A percentile compares a stretch with the other conserved stretches of the same genome.
These are phyloP conservation scores for Candida lessepsii DNA, from an alignment of 805 yeast genomes.

Conservation along the genomic window DNA sequence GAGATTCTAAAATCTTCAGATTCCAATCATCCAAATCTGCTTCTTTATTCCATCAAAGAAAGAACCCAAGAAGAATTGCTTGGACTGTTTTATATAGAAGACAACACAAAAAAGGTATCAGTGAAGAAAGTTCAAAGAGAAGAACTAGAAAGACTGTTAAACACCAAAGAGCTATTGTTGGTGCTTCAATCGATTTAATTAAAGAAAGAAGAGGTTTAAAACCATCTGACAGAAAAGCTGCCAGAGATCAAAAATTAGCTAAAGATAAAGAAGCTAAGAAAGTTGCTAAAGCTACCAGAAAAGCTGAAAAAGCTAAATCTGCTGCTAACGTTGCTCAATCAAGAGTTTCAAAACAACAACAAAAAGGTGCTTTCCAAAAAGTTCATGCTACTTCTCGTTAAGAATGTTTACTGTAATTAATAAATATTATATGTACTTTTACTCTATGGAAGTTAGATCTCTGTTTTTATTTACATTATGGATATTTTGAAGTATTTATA, in stretches of 20 bases:
- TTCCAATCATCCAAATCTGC: slow-evolving; percentile 97
- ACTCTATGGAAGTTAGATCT: not conserved
- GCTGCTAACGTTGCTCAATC: slow-evolving; percentile 67
- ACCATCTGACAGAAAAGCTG: slow-evolving; percentile 98
- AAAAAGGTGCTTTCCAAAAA: slow-evolving; percentile 97
- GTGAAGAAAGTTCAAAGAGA: slow-evolving; percentile 98
- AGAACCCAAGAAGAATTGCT: slow-evolving; percentile 99
- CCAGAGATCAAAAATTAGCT: slow-evolving; percentile 86
- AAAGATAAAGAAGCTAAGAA: slow-evolving; percentile 87
- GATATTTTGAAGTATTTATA: no score
- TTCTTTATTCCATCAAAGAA: slow-evolving; percentile 98
- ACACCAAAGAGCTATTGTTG: slow-evolving; percentile 98
- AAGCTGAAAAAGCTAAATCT: slow-evolving; percentile 84
- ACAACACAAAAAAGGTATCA: slow-evolving; percentile 99
- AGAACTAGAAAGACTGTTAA: slow-evolving; percentile 96
- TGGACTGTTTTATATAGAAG: slow-evolving; percentile 99
- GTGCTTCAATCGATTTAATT: slow-evolving; percentile 98
- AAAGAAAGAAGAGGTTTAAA: slow-evolving; percentile 95
- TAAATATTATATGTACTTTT: slow-evolving; percentile 12
- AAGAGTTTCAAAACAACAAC: slow-evolving; percentile 90
- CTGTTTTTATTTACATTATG: no score
- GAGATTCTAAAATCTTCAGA: slow-evolving; percentile 99
- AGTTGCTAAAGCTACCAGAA: slow-evolving; percentile 91
- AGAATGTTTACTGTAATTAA: slow-evolving; percentile 23
- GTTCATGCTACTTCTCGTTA: slow-evolving; percentile 97